Conservation (phyloP, 208 protist genomes). For the Leishmania tarentolae region DNA sequence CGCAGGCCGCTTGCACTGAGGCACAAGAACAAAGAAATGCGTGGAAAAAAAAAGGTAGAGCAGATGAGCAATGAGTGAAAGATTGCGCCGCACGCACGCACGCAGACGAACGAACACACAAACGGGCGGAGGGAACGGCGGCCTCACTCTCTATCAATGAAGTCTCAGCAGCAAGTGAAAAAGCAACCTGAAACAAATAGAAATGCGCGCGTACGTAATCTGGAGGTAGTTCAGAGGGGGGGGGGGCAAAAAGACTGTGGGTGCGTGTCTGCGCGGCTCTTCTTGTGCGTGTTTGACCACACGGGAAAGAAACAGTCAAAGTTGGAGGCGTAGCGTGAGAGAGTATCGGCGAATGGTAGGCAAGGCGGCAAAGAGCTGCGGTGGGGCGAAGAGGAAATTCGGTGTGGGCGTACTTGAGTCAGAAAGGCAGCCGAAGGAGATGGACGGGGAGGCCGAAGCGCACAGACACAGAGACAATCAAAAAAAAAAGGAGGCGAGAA, state of each 20-base stretch:
- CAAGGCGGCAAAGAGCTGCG: neutral
- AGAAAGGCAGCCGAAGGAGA: neutral
- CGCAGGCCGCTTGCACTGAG: neutral
- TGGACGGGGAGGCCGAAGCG: neutral
- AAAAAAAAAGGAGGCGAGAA: neutral
- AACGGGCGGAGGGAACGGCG: neutral
- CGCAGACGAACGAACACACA: neutral
- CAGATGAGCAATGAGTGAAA: neutral
- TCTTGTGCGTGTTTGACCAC: neutral
- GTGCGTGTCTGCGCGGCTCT: conserved; percentile 3
- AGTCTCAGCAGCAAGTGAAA: neutral
- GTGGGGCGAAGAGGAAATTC: neutral
- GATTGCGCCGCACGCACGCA: neutral
- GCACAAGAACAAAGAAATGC: neutral
- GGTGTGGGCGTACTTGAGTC: neutral
- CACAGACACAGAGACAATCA: neutral
- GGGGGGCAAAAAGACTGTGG: neutral
- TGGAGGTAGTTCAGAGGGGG: neutral
- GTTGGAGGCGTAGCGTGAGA: neutral
- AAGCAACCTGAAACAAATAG: conserved; percentile 4
- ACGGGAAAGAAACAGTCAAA: neutral
- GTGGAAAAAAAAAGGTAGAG: neutral
- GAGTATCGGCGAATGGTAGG: neutral
- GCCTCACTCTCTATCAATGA: neutral
- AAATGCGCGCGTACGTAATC: neutral